Evolutionary conservation across 257 asterid genomes (phyloP), one percentile per base, ranked within the genome.

Genomic region (Jasminum sambac): DNA sequence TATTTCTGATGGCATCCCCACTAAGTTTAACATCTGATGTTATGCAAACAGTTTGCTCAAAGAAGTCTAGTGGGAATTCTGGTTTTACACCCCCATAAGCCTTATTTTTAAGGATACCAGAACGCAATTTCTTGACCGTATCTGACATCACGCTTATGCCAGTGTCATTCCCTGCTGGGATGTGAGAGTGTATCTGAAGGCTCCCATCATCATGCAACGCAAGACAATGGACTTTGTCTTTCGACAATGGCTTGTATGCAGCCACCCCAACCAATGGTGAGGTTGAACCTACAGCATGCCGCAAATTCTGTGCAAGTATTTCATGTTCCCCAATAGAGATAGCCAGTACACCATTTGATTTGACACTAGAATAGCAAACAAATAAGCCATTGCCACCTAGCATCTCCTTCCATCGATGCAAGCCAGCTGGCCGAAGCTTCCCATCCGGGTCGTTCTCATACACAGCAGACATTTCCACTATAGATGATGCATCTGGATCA

Each of bases 161-260:
- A 25, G 79, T 72, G 77, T 89, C 97, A 48, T 77, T 76, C 72
- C 96, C 99, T 48, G 85, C 78, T 3, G 95, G 96, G 58, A 88
- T 75, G 61, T 95, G 98, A 0, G 96, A 89, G 82, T 89, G 88
- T 62, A 91, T 95, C 84, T 95, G 99, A 67, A 95, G 99, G 80
- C 99, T 95, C 77, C 99, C 99, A 86, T 95, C 99, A 61, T 95
- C 99, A 84, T 91, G 97, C 81, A 95, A 81, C 80, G 87, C 84
- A 82, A 95, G 94, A 81, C 98, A 88, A 81, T 95, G 95, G 74
- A 90, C 81, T 87, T 95, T 95, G 80, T 95, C 99, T 82, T 95
- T 95, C 69, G 99, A 89, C 82, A 95, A 78, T 78, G 98, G 97
- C 84, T 88, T 95, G 80, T 95, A 90, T 52, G 98, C 94, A 67